Evolutionary conservation across 352 stramenopile genomes (phyloP), one percentile per base, ranked within the genome.

Genomic region (Globisporangium iwayamae): DNA sequence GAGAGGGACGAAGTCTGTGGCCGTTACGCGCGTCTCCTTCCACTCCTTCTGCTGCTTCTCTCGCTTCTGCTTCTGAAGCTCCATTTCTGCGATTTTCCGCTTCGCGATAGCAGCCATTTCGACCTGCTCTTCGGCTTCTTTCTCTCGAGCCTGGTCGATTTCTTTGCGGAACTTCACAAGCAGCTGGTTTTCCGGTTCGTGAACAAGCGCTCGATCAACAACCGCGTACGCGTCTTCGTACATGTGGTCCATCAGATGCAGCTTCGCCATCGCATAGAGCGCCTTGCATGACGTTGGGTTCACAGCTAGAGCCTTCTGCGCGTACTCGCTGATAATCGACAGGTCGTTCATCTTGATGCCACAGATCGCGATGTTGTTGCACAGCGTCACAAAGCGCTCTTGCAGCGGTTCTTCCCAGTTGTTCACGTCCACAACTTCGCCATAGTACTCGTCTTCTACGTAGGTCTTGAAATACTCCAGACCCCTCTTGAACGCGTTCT

Each of bases 291-390:
- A 81, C 7, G 51, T 16, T 14, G 75, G 48, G 10, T 90, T 68
- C 1, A 88, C 76, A 0, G 60, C 69, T 20, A 93, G 67, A 6
- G 84, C 79, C n/a, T 87, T 85, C 20, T 60, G 53, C 4, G 84
- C 74, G 54, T 88, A 91, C 64, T 87, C 69, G 1, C 73, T 76
- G 32, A 91, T 79, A n/a, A 75, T 14, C 10, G 81, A 74, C 9
- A 72, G 51, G 38, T 88, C 72, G 38, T 75, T 70, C 62, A 89
- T 57, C 61, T 93, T 95, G 53, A 95, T 74, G 11, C 71, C 84
- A 51, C 86, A 95, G 34, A 95, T 75, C 1, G 86, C 84, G 6
- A 92, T 63, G 63, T 95, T 95, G 65, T 70, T 81, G 60, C 86
- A 93, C 13, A 90, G 68, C 56, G 71, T 90, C 39, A 91, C 83